Evolutionary conservation across 1,284 basidiomycete genomes (phyloP), one percentile per base, ranked within the genome.

Genomic region (Phellopilus nigrolimitatus): DNA sequence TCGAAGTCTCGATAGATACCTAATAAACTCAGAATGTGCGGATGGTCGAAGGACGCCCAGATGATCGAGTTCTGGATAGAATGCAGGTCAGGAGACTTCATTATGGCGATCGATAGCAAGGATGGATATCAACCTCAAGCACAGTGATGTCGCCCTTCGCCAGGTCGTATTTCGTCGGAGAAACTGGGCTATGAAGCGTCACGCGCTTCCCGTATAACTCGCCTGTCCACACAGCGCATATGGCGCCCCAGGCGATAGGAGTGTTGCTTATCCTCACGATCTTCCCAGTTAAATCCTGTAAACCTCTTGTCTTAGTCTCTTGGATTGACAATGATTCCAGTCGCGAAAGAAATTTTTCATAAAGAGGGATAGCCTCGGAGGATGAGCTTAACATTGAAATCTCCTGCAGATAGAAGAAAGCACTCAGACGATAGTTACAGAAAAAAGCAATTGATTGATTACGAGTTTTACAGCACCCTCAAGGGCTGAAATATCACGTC

Each of bases 131-230:
- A 9, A 53, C 51, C 47, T 53, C 42, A 3, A 47, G 24, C 25
- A 37, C 31, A 7, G 10, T 22, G 13, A 37, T 36, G 10, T 48
- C 52, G 19, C 40, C 44, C 33, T 40, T 27, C 17, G 39, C 33
- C 17, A 13, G 47, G 9, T 36, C 17, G 12, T 19, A 13, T 6
- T 15, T 22, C 19, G 5, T 30, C 4, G 27, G 33, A 10, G 42
- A 39, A 12, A 24, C 33, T 10, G 28, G 45, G 28, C 45, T 39
- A 21, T 49, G 43, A 9, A 55, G 28, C 13, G 44, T 31, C 13
- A 55, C 54, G 10, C 24, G 17, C 38, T 55, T 55, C 8, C 54
- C 50, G 33, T 49, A 52, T 15, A 55, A n/a, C 38, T 55, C 50
- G 5, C 48, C 49, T 8, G 37, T 36, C 49, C 49, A 51, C 10